Base-by-base conservation (phyloP, 2,329 filamentous ascomycete genomes). In the Fusarium sp. region DNA sequence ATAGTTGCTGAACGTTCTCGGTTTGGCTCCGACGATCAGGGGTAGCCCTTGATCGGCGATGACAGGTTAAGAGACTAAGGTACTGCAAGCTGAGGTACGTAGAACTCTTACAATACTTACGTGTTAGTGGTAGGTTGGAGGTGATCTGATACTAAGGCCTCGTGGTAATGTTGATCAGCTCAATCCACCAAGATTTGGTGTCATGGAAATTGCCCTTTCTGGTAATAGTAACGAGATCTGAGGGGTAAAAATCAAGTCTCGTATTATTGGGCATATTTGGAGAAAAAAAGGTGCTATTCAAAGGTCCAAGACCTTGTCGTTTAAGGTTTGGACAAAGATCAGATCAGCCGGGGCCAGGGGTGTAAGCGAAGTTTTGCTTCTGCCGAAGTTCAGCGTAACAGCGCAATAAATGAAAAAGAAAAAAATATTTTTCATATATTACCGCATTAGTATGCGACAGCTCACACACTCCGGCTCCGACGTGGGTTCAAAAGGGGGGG, bases 301-400 rank as follows among this genome's bases (percentile, higher is more conserved):
- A 40, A 71, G 37, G 43, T 57, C 43, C 33, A 38, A 56, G 50
- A 63, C 71, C 63, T 25, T 66, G 65, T 60, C 53, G 57, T 58
- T 67, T 73, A 73, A 73, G 61, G 70, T 73, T 73, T 64, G 49
- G 23, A 50, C 66, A 73, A 73, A 73, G 71, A 73, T 73, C 66
- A 73, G 71, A 71, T 73, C 71, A 73, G 71, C 66, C 58, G 40
- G 57, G 69, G 70, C 67, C 61, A 50, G 53, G 69, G 71, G 54
- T 71, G 49, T 71, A 71, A 66, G 70, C 67, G 47, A 57, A 62
- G 47, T 49, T 42, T 71, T 71, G 42, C 58, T 60, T 73, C 70
- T 71, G 56, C 44, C 60, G 53, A 60, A 73, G 40, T 37, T 49
- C 69, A 54, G 58, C 47, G 37, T 25, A 28, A 60, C 47, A 54